phyloP scores from a whole-genome alignment of 768 basidiomycete genomes.

The Lactifluus pinguis region DNA sequence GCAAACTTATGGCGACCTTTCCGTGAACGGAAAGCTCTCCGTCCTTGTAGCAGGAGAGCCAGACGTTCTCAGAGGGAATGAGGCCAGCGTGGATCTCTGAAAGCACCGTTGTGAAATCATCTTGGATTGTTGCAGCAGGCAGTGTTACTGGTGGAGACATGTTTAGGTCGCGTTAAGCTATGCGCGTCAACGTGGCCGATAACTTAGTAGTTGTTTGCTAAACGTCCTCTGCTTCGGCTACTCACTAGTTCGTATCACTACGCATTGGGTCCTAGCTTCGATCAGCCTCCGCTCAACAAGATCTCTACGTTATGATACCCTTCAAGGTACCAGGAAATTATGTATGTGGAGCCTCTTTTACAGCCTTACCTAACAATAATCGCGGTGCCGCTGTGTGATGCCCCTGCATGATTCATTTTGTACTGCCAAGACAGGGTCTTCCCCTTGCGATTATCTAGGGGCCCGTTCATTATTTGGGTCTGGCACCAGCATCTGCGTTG shows the following conservation, averaged over 20 bases:
- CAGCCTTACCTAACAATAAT: no score
- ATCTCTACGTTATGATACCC: no score
- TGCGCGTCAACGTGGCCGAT: background rate
- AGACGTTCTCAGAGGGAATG: constrained; percentile 16
- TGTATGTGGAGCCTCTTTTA: background rate
- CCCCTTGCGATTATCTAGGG: background rate
- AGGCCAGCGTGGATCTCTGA: constrained; percentile 16
- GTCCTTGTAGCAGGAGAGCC: constrained; percentile 19
- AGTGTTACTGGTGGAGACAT: constrained; percentile 6
- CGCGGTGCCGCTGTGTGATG: background rate
- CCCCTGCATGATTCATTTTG: background rate
- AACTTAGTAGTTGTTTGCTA: background rate
- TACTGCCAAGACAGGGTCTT: background rate
- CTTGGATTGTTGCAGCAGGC: constrained; percentile 17
- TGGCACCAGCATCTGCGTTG: background rate
- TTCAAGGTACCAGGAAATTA: no score
- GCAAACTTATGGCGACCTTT: constrained; percentile 11
- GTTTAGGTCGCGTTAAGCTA: background rate
- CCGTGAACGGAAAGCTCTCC: constrained; percentile 17
- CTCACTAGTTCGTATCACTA: background rate
- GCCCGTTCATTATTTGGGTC: background rate
- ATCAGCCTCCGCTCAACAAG: no score
- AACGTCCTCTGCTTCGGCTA: no score
- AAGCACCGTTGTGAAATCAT: constrained; percentile 15
- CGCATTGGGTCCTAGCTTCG: no score